A percentile compares a stretch with the other conserved stretches of the same genome.
phyloP scores from a whole-genome alignment of 1,139 yeast genomes.

The Suhomyces anneliseae region DNA sequence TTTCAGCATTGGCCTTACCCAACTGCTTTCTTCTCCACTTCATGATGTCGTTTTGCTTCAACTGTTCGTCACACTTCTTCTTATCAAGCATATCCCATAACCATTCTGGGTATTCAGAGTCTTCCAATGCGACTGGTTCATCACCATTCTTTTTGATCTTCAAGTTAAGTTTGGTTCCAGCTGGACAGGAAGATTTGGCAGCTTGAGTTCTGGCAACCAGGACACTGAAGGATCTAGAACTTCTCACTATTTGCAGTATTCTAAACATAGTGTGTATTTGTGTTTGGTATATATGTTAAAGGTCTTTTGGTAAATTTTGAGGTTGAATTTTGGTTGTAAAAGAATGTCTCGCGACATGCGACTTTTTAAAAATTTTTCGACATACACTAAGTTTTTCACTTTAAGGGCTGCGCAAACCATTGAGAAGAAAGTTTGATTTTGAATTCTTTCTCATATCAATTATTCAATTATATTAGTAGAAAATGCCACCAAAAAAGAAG shows the following conservation, averaged over 20 bases:
- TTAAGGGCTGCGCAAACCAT: background rate
- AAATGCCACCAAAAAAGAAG: constrained; percentile 94
- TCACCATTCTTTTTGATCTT: constrained; percentile 76
- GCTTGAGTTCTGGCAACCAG: constrained; percentile 12
- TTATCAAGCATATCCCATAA: constrained; percentile 85
- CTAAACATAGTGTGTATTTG: constrained; percentile 1
- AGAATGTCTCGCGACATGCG: constrained; percentile 8
- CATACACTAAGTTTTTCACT: constrained; percentile 1
- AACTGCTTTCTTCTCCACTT: constrained; percentile 68
- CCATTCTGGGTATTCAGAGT: constrained; percentile 92
- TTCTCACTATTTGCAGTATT: constrained; percentile 6
- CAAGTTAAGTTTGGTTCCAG: constrained; percentile 80
- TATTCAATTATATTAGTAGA: constrained; percentile 1
- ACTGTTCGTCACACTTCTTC: constrained; percentile 50
- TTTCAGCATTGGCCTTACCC: constrained; percentile 63
- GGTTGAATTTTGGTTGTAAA: too few relatives aligned
- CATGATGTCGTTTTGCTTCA: constrained; percentile 60
- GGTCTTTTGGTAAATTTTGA: too few relatives aligned
- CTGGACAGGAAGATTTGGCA: constrained; percentile 49
- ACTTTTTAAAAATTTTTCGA: constrained; percentile 7
- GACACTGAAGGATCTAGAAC: constrained; percentile 11
- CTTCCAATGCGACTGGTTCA: constrained; percentile 89
- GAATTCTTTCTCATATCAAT: background rate
- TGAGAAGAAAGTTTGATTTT: too few relatives aligned
- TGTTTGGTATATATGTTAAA: too few relatives aligned